Base-by-base conservation (phyloP, 2,329 filamentous ascomycete species). In the Colletotrichum musae region DNA sequence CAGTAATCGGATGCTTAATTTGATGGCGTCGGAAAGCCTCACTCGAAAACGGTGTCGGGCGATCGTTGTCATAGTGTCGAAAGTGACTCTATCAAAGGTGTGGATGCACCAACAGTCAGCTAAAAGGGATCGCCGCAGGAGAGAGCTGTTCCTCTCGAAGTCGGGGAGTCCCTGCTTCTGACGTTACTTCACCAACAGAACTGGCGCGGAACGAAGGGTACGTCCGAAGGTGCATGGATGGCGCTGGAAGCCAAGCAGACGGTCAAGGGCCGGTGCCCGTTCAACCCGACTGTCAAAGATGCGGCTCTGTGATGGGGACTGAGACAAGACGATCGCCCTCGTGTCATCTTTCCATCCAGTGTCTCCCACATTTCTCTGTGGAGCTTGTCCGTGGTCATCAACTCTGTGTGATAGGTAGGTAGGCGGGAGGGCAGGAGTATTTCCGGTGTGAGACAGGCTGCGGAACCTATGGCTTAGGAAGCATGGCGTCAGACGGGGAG, bases 231-330 rank as follows among this genome's bases (percentile, higher is more conserved):
- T 65, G 26, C 60, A 59, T 45, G 61, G 59, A 28, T 59, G 41
- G 54, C 28, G 47, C 61, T 54, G 50, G 54, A 7, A 47, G 43
- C 53, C 48, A 18, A 53, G n/a, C 16, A 7, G 28, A 36, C 15
- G 54, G 32, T 52, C 53, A 12, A 18, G 28, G 48, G 18, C 21
- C 47, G 48, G 15, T 54, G 32, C 43, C 21, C 32, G 28, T 54
- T 54, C 45, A 47, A 18, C 9, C 41, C n/a, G n/a, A 21, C 47
- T 60, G 18, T 52, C 32, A 52, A 50, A 21, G 53, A 36, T 68
- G 65, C 60, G 65, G 65, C 65, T 68, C 65, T 59, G 54, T 53
- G 9, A 58, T 39, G 24, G 21, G 39, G 51, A 59, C 54, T 51
- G 41, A 65, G 61, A 59, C 65, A 43, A 28, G 61, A 12, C 45